These are phyloP conservation scores for Magnaporthiopsis rhizophila DNA, from an alignment of 2,329 filamentous ascomycete genomes.

Conservation along the genomic window DNA sequence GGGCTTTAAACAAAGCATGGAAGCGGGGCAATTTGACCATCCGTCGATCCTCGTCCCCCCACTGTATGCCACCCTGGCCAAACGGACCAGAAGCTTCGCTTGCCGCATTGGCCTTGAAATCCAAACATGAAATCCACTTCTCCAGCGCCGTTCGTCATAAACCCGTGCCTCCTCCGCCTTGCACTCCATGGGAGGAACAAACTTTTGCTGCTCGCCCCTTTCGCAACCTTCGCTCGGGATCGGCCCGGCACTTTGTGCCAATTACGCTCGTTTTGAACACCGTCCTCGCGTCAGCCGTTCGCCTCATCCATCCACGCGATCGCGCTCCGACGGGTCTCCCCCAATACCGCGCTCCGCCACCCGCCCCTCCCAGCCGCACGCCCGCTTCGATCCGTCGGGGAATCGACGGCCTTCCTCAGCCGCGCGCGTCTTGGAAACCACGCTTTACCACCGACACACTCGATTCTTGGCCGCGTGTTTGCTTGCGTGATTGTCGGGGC, in stretches of 20 bases:
- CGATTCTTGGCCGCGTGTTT: not conserved
- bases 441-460: not conserved
- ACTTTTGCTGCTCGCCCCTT: not conserved
- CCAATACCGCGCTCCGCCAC: not conserved
- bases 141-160: not conserved
- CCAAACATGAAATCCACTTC: not conserved
- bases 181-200: too few relatives aligned
- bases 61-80: too few relatives aligned
- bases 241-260: slow-evolving; percentile 39
- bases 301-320: slow-evolving; percentile 7
- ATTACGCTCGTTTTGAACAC: slow-evolving; percentile 41
- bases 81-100: not conserved
- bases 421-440: not conserved
- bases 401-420: not conserved
- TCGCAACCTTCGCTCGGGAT: not conserved
- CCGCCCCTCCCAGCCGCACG: not conserved
- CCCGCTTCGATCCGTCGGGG: not conserved
- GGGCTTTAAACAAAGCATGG: too few relatives aligned
- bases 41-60: too few relatives aligned
- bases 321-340: not conserved
- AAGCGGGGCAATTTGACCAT: too few relatives aligned
- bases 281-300: not conserved
- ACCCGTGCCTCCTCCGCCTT: too few relatives aligned
- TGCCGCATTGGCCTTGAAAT: not conserved
- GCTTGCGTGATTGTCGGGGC: not conserved